Evolutionary conservation across 1,284 basidiomycete genomes (phyloP), one percentile per base, ranked within the genome.

Genomic region (Hemileia vastatrix): DNA sequence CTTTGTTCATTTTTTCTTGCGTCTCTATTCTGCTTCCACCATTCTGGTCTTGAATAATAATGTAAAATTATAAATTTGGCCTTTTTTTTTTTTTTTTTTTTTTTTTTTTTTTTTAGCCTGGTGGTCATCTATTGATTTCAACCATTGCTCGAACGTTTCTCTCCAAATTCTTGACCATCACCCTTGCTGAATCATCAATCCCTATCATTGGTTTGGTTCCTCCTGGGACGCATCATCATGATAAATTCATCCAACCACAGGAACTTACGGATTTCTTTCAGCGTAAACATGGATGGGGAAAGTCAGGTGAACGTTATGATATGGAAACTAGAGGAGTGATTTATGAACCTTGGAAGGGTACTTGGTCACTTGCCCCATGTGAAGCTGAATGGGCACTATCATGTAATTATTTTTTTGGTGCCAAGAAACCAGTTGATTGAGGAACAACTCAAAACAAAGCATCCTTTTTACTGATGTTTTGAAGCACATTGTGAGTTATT

Each of bases 81-180:
- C 40, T 47, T 11, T 19, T 24, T 47, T 33, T n/a, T n/a, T 48
- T n/a, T 11, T 57, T 11, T 48, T n/a, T 11, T 57, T 11, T 48
- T 47, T 15, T 55, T 21, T 58, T 45, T 5, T 21, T 24, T 53
- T 9, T 36, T 47, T 71, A 92, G 87, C 94, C 95, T 2, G 93
- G 92, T 6, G 95, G 95, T 0, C 90, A 96, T 72, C 81, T 99
- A 8, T 88, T 97, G 78, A 80, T 99, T 48, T 95, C 91, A 2
- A 98, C 95, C n/a, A 90, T 99, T 70, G 86, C 92, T 0, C 86
- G 95, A 51, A 97, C 93, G 11, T 87, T 90, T 0, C 82, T 98
- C 47, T 82, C 93, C 4, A 90, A 90, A 76, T 80, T 92, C 65
- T 80, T 97, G 27, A 93, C 92, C 9, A 93, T 99, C 71, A 81